These are phyloP conservation scores for Sutorius eximius DNA, from an alignment of 1,284 basidiomycete species.

Conservation along the genomic window DNA sequence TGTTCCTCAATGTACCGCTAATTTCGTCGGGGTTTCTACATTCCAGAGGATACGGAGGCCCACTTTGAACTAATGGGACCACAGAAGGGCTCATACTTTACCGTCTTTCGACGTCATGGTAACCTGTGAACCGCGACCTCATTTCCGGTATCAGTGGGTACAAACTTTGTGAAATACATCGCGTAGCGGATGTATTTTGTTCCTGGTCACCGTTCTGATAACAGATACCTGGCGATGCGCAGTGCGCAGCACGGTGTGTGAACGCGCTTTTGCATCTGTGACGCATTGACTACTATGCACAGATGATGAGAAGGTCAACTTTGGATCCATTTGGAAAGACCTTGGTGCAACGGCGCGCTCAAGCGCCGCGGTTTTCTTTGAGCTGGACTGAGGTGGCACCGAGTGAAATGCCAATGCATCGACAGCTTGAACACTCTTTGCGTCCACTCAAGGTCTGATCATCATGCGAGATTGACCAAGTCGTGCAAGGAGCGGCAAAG, in stretches of 20 bases:
- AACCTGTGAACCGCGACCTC: background rate
- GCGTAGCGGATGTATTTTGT: background rate
- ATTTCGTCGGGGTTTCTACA: background rate
- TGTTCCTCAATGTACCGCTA: background rate
- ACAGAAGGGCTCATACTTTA: background rate
- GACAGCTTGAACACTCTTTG: background rate
- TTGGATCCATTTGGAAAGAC: background rate
- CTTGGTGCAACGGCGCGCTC: background rate
- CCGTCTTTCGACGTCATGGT: background rate
- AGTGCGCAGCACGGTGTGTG: background rate
- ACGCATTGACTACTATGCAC: background rate
- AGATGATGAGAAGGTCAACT: too few species aligned
- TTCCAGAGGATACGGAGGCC: too few species aligned
- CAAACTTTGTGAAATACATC: background rate
- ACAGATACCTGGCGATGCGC: background rate
- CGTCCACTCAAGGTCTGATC: background rate
- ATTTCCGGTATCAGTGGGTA: background rate
- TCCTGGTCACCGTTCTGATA: background rate
- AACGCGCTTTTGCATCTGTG: background rate
- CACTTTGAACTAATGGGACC: background rate
- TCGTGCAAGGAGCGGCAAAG: background rate
- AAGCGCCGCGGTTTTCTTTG: background rate
- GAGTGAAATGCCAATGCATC: background rate
- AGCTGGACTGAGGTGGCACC: background rate
- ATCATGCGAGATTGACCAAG: background rate